Conservation (phyloP, 176 grass and related monocot species). For the Alopecurus myosuroides region DNA sequence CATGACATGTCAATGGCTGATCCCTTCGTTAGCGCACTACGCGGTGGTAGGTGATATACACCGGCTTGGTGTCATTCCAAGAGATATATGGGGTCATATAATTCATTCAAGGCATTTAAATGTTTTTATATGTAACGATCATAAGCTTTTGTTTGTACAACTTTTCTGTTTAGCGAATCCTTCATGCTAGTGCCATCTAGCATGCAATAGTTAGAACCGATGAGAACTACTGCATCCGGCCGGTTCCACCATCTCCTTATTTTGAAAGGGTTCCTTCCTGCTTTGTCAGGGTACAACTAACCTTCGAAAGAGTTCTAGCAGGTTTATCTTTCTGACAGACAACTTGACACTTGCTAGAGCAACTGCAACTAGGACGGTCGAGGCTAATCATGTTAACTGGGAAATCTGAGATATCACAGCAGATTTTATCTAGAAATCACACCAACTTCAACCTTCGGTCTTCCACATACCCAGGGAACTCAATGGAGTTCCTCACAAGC, state of each 20-base stretch:
- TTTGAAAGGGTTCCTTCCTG: no score
- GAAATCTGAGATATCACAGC: no score
- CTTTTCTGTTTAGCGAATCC: background rate
- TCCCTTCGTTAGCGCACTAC: background rate
- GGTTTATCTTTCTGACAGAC: no score
- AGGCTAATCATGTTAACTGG: no score
- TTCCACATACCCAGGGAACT: background rate
- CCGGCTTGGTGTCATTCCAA: background rate
- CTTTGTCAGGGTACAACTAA: background rate
- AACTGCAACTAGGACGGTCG: no score
- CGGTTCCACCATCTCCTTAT: no score
- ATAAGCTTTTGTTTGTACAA: background rate
- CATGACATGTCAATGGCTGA: background rate
- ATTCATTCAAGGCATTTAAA: background rate
- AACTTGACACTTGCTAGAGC: no score
- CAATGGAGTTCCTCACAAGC: no score
- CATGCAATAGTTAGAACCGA: no score
- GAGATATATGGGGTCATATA: background rate
- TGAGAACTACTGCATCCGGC: no score
- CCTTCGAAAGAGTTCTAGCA: background rate
- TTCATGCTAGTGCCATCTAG: background rate
- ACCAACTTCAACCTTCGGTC: background rate
- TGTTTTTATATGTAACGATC: background rate
- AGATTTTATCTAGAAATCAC: no score
- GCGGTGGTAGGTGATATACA: background rate